A percentile compares a stretch with the other conserved stretches of the same genome.
Conservation (phyloP, 768 basidiomycete species). For the Albatrellus ellisii region DNA sequence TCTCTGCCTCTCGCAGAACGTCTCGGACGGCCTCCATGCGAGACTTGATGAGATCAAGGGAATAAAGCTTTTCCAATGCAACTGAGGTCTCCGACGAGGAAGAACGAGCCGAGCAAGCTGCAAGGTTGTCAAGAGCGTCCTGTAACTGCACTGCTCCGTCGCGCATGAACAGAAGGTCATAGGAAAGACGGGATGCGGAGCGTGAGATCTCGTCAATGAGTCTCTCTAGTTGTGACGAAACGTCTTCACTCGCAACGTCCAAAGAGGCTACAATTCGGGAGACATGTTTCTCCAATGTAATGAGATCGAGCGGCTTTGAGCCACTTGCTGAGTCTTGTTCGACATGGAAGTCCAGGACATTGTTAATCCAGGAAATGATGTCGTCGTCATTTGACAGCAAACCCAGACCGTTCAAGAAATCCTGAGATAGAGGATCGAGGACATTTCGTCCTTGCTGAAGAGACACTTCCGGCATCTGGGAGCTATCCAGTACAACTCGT, state of each 20-base stretch:
- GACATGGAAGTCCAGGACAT: conserved; percentile 11
- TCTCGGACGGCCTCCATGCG: conserved; percentile 85
- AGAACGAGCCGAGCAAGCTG: conserved; percentile 36
- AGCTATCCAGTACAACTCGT: too few species aligned
- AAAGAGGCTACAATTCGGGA: conserved; percentile 66
- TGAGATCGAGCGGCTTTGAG: conserved; percentile 16
- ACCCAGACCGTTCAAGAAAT: conserved; percentile 8
- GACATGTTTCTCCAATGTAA: conserved; percentile 60
- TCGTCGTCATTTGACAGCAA: conserved; percentile 17
- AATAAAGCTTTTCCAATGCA: conserved; percentile 65
- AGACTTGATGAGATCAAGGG: conserved; percentile 71
- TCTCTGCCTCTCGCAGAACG: conserved; percentile 89
- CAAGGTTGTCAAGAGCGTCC: conserved; percentile 46
- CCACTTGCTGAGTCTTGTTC: not conserved
- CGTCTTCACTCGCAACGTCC: conserved; percentile 81
- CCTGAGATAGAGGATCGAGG: conserved; percentile 3
- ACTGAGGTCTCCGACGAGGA: conserved; percentile 44
- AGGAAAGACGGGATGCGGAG: conserved; percentile 79
- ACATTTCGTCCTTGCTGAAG: too few species aligned
- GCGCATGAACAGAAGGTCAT: conserved; percentile 95
- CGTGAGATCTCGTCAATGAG: conserved; percentile 89
- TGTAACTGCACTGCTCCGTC: conserved; percentile 79
- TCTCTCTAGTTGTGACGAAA: conserved; percentile 74
- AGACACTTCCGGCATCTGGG: too few species aligned
- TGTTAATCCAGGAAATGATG: conserved; percentile 21